A percentile compares a stretch with the other conserved stretches of the same genome.
These are phyloP conservation scores for Geranium brycei DNA, from an alignment of 345 rosid genomes.

Conservation along the genomic window DNA sequence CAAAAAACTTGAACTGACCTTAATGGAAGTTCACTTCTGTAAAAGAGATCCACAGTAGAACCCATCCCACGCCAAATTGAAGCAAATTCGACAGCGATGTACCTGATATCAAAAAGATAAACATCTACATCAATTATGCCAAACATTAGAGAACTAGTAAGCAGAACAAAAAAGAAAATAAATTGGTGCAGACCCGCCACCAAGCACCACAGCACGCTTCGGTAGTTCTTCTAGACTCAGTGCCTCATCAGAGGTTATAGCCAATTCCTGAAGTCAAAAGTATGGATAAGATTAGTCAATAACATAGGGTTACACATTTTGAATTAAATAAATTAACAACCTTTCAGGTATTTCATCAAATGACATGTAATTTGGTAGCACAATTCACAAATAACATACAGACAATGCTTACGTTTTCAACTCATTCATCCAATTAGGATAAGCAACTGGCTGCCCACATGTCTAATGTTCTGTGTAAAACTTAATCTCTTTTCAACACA, in stretches of 20 bases:
- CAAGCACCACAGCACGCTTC: slow-evolving; percentile 76
- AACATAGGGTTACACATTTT: not conserved
- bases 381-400: not conserved
- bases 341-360: not conserved
- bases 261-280: slow-evolving; percentile 53
- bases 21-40: slow-evolving; percentile 86
- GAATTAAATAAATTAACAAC: too few relatives aligned
- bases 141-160: not conserved
- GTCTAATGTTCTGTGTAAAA: too few relatives aligned
- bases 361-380: not conserved
- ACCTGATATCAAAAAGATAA: slow-evolving; percentile 31
- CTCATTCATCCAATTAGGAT: too few relatives aligned
- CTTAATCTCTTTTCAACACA: not conserved
- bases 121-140: slow-evolving; percentile 11
- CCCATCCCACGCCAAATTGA: slow-evolving; percentile 99
- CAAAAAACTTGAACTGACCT: slow-evolving; percentile 28
- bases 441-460: too few relatives aligned
- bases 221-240: slow-evolving; percentile 92
- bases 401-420: not conserved
- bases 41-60: slow-evolving; percentile 70
- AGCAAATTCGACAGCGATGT: slow-evolving; percentile 98
- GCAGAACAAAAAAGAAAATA: not conserved
- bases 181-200: slow-evolving; percentile 63
- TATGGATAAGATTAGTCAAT: not conserved
- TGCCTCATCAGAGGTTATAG: slow-evolving; percentile 96